Evolutionary conservation across 164 flowering plant genomes (phyloP), one percentile per base, ranked within the genome.

Genomic region (Platanus orientalis): DNA sequence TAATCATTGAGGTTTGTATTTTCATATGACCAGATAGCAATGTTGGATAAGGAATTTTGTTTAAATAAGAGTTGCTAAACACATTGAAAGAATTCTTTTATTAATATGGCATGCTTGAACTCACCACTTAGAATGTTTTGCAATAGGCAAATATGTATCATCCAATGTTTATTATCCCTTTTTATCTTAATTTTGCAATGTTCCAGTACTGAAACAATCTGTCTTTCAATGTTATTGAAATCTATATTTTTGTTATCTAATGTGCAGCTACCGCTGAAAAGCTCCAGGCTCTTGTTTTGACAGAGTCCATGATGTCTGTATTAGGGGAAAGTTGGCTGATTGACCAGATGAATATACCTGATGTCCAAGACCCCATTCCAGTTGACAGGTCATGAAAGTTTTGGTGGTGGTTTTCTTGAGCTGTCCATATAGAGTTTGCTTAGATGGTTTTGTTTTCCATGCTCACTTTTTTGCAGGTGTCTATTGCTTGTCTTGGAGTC

Each of bases 401-500:
- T 6, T 51, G 28, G 7, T 24, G 30, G 13, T 39, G 34, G 7
- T 61, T 53, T 53, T 66, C 56, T 52, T 34, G 1, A 20, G 24
- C 25, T 21, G 30, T 60, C 26, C 19, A 58, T 51, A 6, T 20
- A 50, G 23, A 12, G 51, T 52, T n/a, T 20, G 60, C 36, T 20
- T 6, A 25, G 17, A 17, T 57, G 36, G 19, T 39, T 50, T 62
- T 19, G 51, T 50, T 65, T 39, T 23, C 45, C 56, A 20, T 36
- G 42, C n/a, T 27, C 36, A 20, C 23, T 32, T 67, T 62, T 60
- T 70, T 75, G 26, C 75, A 91, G 98, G 82, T 89, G 90, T 64
- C 69, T 94, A 61, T 69, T 91, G 72, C 95, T 94, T 63, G 93
- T 91, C 26, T 66, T 94, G 63, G 97, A 94, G 83, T 76, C 88